A percentile compares a stretch with the other conserved stretches of the same genome.
Conservation (phyloP, 2,329 filamentous ascomycete species). For the Clonostachys rhizophaga region DNA sequence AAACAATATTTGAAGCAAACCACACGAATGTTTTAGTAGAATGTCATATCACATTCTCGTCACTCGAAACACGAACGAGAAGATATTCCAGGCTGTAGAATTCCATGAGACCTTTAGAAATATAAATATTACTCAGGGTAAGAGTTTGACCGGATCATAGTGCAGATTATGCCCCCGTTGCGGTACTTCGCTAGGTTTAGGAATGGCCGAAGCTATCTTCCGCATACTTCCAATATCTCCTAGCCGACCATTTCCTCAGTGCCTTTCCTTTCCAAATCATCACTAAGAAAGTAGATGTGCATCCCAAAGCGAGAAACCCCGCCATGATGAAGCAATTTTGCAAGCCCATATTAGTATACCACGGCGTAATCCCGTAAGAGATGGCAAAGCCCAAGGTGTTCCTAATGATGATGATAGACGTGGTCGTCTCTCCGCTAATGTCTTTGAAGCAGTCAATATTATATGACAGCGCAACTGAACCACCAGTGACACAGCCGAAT, state of each 20-base stretch:
- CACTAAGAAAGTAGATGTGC: neutral
- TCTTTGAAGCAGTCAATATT: conserved; percentile 33
- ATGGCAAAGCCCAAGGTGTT: conserved; percentile 30
- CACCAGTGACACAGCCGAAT: conserved; percentile 23
- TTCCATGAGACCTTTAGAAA: no score
- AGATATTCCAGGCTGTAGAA: no score
- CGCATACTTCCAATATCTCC: neutral
- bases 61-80: no score
- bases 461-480: conserved; percentile 31
- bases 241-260: neutral
- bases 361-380: conserved; percentile 33
- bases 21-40: no score
- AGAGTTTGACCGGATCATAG: no score
- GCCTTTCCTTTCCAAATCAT: neutral
- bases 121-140: no score
- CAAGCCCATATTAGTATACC: conserved; percentile 31
- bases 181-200: no score
- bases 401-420: conserved; percentile 29
- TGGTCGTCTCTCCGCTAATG: conserved; percentile 29
- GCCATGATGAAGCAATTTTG: conserved; percentile 36
- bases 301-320: conserved; percentile 26
- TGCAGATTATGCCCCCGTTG: no score
- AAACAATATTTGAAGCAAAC: no score
- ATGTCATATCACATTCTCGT: no score
- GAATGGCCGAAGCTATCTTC: no score